Base-by-base conservation (phyloP, 2,329 filamentous ascomycete genomes). In the Aspergillus sp. region DNA sequence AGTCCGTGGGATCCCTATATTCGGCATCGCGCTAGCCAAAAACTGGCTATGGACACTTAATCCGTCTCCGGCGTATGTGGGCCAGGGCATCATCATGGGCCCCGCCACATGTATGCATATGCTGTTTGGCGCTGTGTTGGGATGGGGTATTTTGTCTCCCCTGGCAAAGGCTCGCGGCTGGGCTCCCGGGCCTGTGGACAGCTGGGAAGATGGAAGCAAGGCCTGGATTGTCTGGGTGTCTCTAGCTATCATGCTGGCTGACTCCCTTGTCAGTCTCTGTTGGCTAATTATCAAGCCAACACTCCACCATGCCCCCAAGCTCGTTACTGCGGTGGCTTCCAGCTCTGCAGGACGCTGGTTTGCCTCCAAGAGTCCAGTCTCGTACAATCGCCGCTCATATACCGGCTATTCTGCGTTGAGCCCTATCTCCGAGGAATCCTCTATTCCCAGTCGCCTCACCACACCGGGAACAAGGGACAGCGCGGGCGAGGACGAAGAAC, bases 201-300 rank as follows among this genome's bases (percentile, higher is more conserved):
- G 95, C 68, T 99, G 94, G 94, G 89, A 93, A 53, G 84, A 80
- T 14, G 94, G 94, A 9, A 96, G 90, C 68, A 96, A 97, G 73
- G 94, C 93, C 36, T 99, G 94, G 94, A 97, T 99, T 54, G 90
- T 99, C 0, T 99, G 94, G 94, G 80, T 95, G 2, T 96, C 90
- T 32, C 76, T 99, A 26, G 90, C 94, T 3, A 96, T 99, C 60
- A 99, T 99, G 94, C 80, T 99, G 22, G 89, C 90, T 19, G 94
- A 99, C 71, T 90, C 93, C 0, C 80, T 99, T 3, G 82, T 97
- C 56, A 96, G 89, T 63, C 82, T 99, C 9, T 84, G 88, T 1
- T 91, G 92, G 78, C 81, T 96, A 38, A 77, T 88, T 1, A 59
- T 88, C 2, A 82, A 83, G 3, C 87, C 89, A 0, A 56, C 87